Evolutionary conservation across 2,329 filamentous ascomycete species (phyloP), one percentile per base, ranked within the genome.

Genomic region (Arthrobotrys conoides): DNA sequence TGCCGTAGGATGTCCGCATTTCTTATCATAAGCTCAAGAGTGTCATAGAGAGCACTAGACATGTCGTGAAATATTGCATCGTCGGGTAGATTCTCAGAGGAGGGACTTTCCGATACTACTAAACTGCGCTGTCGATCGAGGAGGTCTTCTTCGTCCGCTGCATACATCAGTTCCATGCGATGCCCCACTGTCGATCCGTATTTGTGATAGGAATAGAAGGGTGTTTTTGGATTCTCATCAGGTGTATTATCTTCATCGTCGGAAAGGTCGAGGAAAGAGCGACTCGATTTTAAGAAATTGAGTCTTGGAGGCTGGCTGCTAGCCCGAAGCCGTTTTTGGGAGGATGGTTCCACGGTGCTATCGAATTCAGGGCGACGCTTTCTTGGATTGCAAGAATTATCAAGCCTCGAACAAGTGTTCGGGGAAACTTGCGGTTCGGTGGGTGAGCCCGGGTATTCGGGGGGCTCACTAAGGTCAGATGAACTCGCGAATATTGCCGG

Each of bases 1-100:
- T 59, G 16, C 16, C 38, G 55, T 27, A 69, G 20, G 22, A 30
- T 30, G 24, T 69, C 51, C n/a, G 66, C 48, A 38, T 69, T 53
- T 20, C 38, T 53, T 3, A 57, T 48, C 8, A 48, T 44, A 9
- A 44, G 20, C 6, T 33, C 51, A 27, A 69, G 66, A 2, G 53
- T 53, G 6, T 46, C 33, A 24, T 44, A 46, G 22, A 69, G 49
- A 5, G 49, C 48, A n/a, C 53, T 59, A 10, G 27, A 38, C 9
- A 38, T 38, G 18, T 59, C 53, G 38, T 33, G 48, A 24, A 51
- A 53, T 20, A 24, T 38, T 41, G 46, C 44, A n/a, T 36, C 64
- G 9, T 51, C 48, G 9, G 48, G 36, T 6, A 57, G 22, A 2
- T 55, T 3, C 41, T 44, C 5, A 24, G 20, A 20, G 12, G 57